Base-by-base conservation (phyloP, 2,329 filamentous ascomycete genomes). In the Scytalidium lignicola region DNA sequence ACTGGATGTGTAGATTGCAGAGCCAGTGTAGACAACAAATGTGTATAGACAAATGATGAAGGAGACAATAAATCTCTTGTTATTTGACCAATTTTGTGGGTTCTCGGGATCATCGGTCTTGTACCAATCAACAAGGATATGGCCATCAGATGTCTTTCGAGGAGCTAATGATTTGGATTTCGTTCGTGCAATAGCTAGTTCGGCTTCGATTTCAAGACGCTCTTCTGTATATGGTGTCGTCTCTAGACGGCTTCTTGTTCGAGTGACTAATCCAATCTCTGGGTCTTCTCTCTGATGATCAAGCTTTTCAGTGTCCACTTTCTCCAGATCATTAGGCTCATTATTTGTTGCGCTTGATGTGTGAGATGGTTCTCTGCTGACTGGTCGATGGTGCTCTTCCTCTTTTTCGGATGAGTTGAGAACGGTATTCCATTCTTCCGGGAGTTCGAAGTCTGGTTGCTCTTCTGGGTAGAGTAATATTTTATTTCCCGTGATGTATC, bases 381-480 rank as follows among this genome's bases (percentile, higher is more conserved):
- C 2, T 26, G 44, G 43, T 41, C 46, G 43, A 41, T 41, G 19
- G 37, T 40, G 12, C 41, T 47, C 39, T 40, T 52, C 32, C 37
- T 46, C 26, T 45, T 53, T 23, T 3, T 47, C 29, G 45, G 45
- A 43, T 21, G 54, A 54, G 47, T 64, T 61, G 23, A 62, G 53
- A 7, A 59, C 19, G 1, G 61, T 55, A 7, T 59, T 63, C 53
- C 76, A 76, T 23, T 59, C 57, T 43, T 55, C 52, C 2, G 79
- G 80, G 3, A 77, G 66, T 50, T 73, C 59, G 55, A 83, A 85
- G 55, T 69, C 78, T 19, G 73, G 56, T 51, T 67, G 68, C 54
- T 85, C 82, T 66, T 84, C 81, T 15, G 80, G 79, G 51, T 83
- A 84, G 50, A 74, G 70, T 12, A 85, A 67, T 41, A 76, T 60